Base-by-base conservation (phyloP, 2,329 filamentous ascomycete species). In the Pezicula neosporulosa region DNA sequence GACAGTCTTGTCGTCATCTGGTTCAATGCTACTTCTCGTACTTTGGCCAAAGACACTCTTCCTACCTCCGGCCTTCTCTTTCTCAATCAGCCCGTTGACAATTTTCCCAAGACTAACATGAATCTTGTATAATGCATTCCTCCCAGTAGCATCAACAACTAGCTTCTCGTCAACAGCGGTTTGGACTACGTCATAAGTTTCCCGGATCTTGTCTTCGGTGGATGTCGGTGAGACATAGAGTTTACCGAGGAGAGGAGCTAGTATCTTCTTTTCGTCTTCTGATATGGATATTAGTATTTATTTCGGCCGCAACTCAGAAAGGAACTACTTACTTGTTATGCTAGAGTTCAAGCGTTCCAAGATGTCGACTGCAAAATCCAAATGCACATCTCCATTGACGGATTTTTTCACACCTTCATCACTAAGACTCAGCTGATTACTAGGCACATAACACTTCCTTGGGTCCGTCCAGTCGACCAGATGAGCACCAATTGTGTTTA, bases 381-480 rank as follows among this genome's bases (percentile, higher is more conserved):
- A 76, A 64, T 97, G 93, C 3, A 93, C 84, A 66, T 91, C 86
- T 8, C 87, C 87, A 56, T 88, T 86, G 15, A 89, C 79, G 47
- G 74, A 76, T 72, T 80, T 85, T 68, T 81, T 85, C 48, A 81
- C 77, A 1, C 74, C 75, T 45, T 87, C 81, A 47, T 70, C 71
- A 21, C 65, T 71, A 52, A 73, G 71, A 1, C 77, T 63, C 1
- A 71, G 61, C 27, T 73, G 59, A 27, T 66, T 66, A 43, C 73
- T 60, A 57, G 73, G 77, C 51, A 68, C 78, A 70, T 72, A 88
- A 72, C 73, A 89, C 68, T 95, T 92, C 46, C 93, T 78, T 36
- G 92, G 91, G 67, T 97, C 93, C 0, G 93, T 97, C 94, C 93
- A 97, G 67, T 97, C 93, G 1, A 92, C 83, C 7, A 97, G 73